Conservation (phyloP, 108 stramenopile species). For the Cyclostephanos tholiformis region DNA sequence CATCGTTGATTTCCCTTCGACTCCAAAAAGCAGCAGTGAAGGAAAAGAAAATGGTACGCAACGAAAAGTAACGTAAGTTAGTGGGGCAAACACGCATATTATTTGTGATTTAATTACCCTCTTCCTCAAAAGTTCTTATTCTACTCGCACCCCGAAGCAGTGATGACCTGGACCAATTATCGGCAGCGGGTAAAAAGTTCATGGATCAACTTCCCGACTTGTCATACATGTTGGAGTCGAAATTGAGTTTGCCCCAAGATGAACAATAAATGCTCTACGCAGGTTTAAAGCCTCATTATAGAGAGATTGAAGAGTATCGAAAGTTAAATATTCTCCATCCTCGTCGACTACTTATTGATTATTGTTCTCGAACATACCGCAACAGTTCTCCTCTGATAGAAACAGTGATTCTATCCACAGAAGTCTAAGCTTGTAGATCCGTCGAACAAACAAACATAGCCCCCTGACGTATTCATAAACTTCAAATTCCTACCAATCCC, state of each 20-base stretch:
- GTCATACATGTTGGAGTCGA: slow-evolving; percentile 42
- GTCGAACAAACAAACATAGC: not conserved
- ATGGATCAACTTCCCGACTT: slow-evolving; percentile 43
- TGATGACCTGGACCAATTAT: slow-evolving; percentile 26
- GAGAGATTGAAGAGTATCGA: not conserved
- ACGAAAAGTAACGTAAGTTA: slow-evolving; percentile 6
- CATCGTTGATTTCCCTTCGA: slow-evolving; percentile 29
- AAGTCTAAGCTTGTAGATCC: not conserved
- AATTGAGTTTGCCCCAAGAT: slow-evolving; percentile 20
- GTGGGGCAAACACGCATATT: not conserved
- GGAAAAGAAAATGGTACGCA: slow-evolving; percentile 4
- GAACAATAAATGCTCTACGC: not conserved
- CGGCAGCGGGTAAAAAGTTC: slow-evolving; percentile 35
- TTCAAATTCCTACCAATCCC: not conserved
- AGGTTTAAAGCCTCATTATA: not conserved
- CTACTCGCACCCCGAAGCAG: not conserved
- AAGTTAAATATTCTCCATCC: not conserved
- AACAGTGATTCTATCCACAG: not conserved
- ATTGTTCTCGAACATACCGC: not conserved
- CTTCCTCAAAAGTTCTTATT: not conserved
- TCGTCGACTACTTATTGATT: not conserved
- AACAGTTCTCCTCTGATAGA: not conserved
- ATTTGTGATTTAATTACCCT: not conserved
- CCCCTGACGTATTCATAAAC: not conserved
- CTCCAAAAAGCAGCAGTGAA: slow-evolving; percentile 1